phyloP scores from a whole-genome alignment of 2,329 filamentous ascomycete genomes.

The Helotiales sp. region DNA sequence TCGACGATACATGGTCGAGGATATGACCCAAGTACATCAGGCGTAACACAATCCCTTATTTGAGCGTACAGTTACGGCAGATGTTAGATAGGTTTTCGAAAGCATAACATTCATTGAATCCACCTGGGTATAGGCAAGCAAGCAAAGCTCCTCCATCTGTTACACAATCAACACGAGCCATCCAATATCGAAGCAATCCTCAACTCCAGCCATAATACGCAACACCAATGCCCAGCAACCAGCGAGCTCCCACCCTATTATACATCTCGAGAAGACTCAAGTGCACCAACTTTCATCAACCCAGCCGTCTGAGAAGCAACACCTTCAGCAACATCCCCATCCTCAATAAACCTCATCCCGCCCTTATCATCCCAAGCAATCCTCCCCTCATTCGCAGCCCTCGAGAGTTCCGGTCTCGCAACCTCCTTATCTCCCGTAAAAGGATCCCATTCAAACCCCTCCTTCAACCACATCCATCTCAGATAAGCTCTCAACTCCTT shows the following conservation, averaged over 20 bases:
- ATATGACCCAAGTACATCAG: too few species aligned
- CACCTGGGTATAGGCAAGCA: too few species aligned
- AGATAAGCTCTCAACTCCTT: slow-evolving; percentile 88
- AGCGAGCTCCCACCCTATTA: too few species aligned
- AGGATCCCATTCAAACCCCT: slow-evolving; percentile 81
- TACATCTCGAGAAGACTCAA: too few species aligned
- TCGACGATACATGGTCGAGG: too few species aligned
- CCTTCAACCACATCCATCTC: slow-evolving; percentile 88
- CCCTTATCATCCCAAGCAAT: slow-evolving; percentile 42
- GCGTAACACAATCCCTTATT: too few species aligned
- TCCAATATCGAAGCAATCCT: not conserved
- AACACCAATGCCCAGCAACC: too few species aligned
- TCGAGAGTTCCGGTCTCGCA: slow-evolving; percentile 52
- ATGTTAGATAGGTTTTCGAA: too few species aligned
- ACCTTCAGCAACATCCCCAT: slow-evolving; percentile 25
- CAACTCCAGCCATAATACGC: not conserved
- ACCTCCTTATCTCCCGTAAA: slow-evolving; percentile 62
- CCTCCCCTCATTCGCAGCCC: slow-evolving; percentile 56
- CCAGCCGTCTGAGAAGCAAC: not conserved
- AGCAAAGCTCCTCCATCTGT: not conserved
- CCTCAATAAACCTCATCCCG: slow-evolving; percentile 40
- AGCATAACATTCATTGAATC: too few species aligned
- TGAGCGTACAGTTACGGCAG: too few species aligned
- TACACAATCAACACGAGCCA: not conserved
- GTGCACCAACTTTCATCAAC: too few species aligned